A percentile compares a stretch with the other conserved stretches of the same genome.
Evolutionary conservation across 2,329 filamentous ascomycete species (phyloP).

Genomic region (Parastagonospora nodorum): DNA sequence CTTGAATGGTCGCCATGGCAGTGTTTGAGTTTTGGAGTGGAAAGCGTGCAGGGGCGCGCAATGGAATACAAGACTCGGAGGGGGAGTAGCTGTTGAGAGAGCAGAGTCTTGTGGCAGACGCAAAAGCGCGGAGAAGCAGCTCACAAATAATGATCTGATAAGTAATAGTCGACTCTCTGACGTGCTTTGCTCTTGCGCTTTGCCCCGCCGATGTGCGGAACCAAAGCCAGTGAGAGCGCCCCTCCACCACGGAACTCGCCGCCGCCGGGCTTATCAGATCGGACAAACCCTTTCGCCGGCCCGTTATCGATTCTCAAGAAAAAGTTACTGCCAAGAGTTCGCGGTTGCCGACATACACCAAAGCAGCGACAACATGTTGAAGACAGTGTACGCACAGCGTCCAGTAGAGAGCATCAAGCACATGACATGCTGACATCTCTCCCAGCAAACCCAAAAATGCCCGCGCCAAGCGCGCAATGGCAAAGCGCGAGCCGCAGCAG

Average conservation of each 20-base stretch:
- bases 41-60: not conserved
- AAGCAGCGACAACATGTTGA: conserved; percentile 32
- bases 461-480: conserved; percentile 91
- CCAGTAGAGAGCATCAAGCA: fast-evolving
- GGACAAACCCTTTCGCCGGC: conserved; percentile 14
- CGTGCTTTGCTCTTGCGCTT: conserved; percentile 20
- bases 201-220: conserved; percentile 18
- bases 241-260: conserved; percentile 6
- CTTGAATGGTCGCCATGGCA: conserved; percentile 64
- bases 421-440: conserved; percentile 2
- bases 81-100: not conserved
- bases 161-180: conserved; percentile 23
- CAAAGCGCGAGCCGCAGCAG: conserved; percentile 87
- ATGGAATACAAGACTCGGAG: not conserved
- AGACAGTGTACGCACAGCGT: conserved; percentile 31
- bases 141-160: conserved; percentile 25
- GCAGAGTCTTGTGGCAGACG: not conserved
- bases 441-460: conserved; percentile 74
- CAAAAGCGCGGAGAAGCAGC: not conserved
- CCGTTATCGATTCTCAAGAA: conserved; percentile 16
- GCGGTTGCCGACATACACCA: conserved; percentile 12
- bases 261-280: conserved; percentile 15
- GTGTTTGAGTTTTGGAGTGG: not conserved
- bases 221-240: not conserved
- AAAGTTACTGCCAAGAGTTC: conserved; percentile 32